Evolutionary conservation across 2,329 filamentous ascomycete genomes (phyloP).

Genomic region (Phyllosticta ampelicida): DNA sequence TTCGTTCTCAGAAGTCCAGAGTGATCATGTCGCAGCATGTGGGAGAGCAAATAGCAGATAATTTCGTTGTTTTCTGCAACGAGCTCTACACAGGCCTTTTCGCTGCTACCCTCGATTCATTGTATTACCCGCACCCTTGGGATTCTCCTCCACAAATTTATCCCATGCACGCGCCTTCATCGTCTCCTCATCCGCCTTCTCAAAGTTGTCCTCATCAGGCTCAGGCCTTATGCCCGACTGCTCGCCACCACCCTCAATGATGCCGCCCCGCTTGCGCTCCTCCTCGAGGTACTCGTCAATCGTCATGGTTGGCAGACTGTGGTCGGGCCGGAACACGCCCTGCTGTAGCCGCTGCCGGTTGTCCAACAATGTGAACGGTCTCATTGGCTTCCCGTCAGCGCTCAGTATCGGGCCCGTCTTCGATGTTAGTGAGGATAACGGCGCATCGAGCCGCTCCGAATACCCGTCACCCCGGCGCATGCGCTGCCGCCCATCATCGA

Average conservation of each 20-base stretch:
- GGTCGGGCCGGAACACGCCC: constrained; percentile 79
- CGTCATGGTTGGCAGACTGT: constrained; percentile 92
- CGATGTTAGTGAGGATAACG: constrained; percentile 32
- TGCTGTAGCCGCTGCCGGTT: constrained; percentile 63
- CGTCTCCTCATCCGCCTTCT: constrained; percentile 79
- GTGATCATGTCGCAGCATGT: background rate
- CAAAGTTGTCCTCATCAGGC: constrained; percentile 80
- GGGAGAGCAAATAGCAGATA: background rate
- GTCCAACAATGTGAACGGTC: constrained; percentile 80
- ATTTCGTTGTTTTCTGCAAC: background rate
- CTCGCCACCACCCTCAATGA: constrained; percentile 83
- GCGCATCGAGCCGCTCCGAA: constrained; percentile 65
- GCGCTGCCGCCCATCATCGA: constrained; percentile 37
- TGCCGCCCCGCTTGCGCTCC: constrained; percentile 70
- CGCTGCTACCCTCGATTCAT: constrained; percentile 54
- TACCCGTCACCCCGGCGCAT: constrained; percentile 41
- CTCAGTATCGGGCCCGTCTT: constrained; percentile 61
- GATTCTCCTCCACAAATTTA: constrained; percentile 84
- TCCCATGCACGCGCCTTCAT: constrained; percentile 95
- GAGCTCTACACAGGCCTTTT: background rate
- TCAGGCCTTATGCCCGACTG: constrained; percentile 57
- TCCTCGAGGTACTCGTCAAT: constrained; percentile 97
- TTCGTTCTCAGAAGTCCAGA: background rate
- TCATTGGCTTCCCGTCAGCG: constrained; percentile 69
- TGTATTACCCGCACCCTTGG: constrained; percentile 73